phyloP scores from a whole-genome alignment of 116 monocot species.

The Thalassia testudinum region DNA sequence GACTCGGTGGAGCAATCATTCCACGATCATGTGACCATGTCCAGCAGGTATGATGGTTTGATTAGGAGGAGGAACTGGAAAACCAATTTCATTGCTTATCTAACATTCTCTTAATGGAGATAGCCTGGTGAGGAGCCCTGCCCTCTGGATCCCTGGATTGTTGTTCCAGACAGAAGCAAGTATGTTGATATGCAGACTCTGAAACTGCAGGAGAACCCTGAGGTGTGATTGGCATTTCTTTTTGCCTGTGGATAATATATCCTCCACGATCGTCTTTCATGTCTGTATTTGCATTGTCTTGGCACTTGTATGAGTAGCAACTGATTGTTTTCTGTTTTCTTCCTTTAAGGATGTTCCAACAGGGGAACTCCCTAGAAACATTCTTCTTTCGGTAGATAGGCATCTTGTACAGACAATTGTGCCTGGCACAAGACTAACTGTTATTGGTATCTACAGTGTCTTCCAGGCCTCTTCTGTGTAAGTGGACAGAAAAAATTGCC shows the following conservation, averaged over 20 bases:
- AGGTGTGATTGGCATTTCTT: slow-evolving; percentile 24
- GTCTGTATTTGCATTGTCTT: slow-evolving; percentile 1
- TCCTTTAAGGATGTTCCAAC: slow-evolving; percentile 73
- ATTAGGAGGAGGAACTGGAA: no score
- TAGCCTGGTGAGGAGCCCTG: slow-evolving; percentile 94
- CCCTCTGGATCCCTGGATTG: slow-evolving; percentile 92
- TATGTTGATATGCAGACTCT: slow-evolving; percentile 97
- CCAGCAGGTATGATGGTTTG: slow-evolving; percentile 32
- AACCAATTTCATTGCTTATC: background rate
- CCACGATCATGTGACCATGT: slow-evolving; percentile 90
- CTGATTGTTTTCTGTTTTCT: no score
- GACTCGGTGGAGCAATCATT: slow-evolving; percentile 93
- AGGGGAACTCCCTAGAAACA: slow-evolving; percentile 84
- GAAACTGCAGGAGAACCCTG: slow-evolving; percentile 97
- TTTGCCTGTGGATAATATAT: background rate
- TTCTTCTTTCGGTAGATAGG: slow-evolving; percentile 81
- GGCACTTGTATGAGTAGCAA: no score
- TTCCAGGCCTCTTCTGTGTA: slow-evolving; percentile 89
- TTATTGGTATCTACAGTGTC: slow-evolving; percentile 88
- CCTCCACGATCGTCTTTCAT: background rate
- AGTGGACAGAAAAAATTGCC: background rate
- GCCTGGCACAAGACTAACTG: slow-evolving; percentile 81
- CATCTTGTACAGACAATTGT: slow-evolving; percentile 95
- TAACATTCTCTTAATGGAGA: background rate
- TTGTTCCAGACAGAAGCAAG: slow-evolving; percentile 87